These are phyloP conservation scores for Backusella psychrophila DNA, from an alignment of 192 early-diverging fungal genomes.

Conservation along the genomic window DNA sequence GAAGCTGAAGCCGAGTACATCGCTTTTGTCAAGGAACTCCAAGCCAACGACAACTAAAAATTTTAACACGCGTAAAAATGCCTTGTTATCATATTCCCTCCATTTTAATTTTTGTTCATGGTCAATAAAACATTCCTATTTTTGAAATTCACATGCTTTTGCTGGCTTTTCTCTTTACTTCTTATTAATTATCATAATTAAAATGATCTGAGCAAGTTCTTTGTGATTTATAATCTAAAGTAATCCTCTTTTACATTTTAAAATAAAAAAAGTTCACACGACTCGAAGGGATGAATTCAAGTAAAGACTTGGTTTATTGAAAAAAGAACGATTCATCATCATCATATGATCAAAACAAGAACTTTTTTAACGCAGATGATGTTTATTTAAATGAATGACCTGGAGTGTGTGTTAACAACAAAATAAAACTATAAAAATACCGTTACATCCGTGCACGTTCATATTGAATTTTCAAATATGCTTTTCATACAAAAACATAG, in stretches of 20 bases:
- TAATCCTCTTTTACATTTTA: not conserved
- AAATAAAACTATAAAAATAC: not conserved
- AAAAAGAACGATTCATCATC: not conserved
- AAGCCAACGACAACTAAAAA: not conserved
- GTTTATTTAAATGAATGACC: not conserved
- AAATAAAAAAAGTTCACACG: not conserved
- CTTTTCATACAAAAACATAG: not conserved
- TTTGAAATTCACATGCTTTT: not conserved
- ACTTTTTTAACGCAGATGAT: not conserved
- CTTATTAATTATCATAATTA: not conserved
- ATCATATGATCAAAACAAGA: not conserved
- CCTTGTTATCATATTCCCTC: not conserved
- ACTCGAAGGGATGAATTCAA: not conserved
- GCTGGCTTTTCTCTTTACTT: not conserved
- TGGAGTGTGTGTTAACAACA: not conserved
- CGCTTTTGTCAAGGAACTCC: conserved; percentile 62
- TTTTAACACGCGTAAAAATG: not conserved
- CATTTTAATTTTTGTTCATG: not conserved
- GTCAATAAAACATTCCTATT: not conserved
- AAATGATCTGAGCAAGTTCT: not conserved
- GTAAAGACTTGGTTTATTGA: not conserved
- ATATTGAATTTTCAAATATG: not conserved
- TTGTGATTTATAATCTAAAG: not conserved
- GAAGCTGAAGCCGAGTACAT: conserved; percentile 87
- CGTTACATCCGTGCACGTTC: not conserved